Percentiles rank a stretch among this genome's conserved stretches.
Evolutionary conservation across 169 alveolate genomes (phyloP).

Genomic region (Plasmodium coatneyi): DNA sequence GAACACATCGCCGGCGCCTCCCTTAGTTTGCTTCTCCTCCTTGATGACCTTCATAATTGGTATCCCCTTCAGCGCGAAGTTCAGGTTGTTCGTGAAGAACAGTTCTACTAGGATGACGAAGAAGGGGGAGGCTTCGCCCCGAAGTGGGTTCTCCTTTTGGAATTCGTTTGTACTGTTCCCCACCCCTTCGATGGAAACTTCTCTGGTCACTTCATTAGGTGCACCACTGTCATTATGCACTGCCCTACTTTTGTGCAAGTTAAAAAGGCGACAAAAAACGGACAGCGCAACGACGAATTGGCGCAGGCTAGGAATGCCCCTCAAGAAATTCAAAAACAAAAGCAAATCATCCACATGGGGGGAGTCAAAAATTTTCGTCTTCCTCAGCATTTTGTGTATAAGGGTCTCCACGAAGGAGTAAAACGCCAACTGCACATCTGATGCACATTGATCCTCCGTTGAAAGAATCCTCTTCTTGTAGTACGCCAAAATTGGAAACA

Average conservation of each 20-base stretch:
- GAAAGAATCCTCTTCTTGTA: slow-evolving; percentile 22
- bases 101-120: slow-evolving; percentile 18
- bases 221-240: not conserved
- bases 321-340: slow-evolving; percentile 28
- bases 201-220: not conserved
- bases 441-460: not conserved
- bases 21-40: not conserved
- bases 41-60: slow-evolving; percentile 23
- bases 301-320: slow-evolving; percentile 22
- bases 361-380: slow-evolving; percentile 60
- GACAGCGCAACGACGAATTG: slow-evolving; percentile 34
- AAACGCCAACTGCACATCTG: not conserved
- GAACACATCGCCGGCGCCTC: not conserved
- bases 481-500: slow-evolving; percentile 19
- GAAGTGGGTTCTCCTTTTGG: not conserved
- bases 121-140: slow-evolving; percentile 1
- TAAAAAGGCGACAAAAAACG: slow-evolving; percentile 38
- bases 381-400: slow-evolving; percentile 29
- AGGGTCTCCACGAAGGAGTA: slow-evolving; percentile 24
- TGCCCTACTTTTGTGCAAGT: slow-evolving; percentile 21
- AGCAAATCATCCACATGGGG: slow-evolving; percentile 17
- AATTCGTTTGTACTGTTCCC: not conserved
- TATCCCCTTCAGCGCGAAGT: not conserved
- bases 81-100: slow-evolving; percentile 36
- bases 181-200: not conserved